Base-by-base conservation (phyloP, 2,329 filamentous ascomycete genomes). In the Penicillium hordei region DNA sequence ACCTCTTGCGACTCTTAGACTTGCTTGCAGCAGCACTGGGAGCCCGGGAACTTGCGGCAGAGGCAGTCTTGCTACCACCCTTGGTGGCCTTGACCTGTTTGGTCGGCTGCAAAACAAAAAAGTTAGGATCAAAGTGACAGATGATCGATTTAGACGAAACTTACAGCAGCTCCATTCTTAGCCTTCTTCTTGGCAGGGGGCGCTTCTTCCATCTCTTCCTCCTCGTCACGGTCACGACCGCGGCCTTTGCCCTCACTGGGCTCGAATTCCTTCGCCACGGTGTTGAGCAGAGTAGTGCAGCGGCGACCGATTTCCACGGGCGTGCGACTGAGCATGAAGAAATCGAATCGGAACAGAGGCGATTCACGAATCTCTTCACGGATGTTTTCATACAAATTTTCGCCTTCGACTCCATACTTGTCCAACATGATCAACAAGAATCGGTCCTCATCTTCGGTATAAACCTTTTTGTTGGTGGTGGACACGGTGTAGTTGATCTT, bases 401-500 rank as follows among this genome's bases (percentile, higher is more conserved):
- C 93, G 1, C 89, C 89, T 72, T 99, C 95, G 36, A 99, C 87
- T 7, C 95, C 94, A 67, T 92, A 89, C 74, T 89, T 90, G 77
- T 99, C 92, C 6, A 99, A 83, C 78, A 97, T 89, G 49, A 99
- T 93, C 34, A 99, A 83, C 52, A 99, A 78, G 78, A 99, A 99
- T 4, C 94, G 86, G 72, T 99, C 94, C 75, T 99, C 94, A 72
- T 99, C 94, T 73, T 99, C 95, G 0, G 93, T 97, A 74, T 99
- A 99, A 1, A 99, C 93, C 80, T 99, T 99, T 81, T 99, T 99
- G 84, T 99, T 99, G 10, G 95, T 99, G 2, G 94, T 99, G 7
- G 92, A 96, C 29, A 99, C 94, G 0, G 93, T 96, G 77, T 99
- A 99, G 78, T 96, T 97, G 80, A 99, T 92, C 81, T 96, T 96